These are phyloP conservation scores for Lactarius tabidus DNA, from an alignment of 768 basidiomycete species.

Conservation along the genomic window DNA sequence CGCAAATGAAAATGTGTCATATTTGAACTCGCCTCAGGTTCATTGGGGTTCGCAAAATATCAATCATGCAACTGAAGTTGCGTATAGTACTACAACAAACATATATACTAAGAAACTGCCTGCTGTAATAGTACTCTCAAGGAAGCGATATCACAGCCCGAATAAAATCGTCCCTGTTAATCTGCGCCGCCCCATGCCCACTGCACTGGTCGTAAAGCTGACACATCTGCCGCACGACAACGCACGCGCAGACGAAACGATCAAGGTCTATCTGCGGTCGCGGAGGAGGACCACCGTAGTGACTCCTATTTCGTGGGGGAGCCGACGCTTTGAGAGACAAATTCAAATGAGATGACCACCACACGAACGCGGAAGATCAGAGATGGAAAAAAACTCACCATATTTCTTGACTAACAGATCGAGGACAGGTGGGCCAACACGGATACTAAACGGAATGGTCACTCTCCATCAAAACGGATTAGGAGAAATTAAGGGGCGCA, in stretches of 20 bases:
- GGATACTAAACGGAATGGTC: background rate
- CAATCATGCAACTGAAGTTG: background rate
- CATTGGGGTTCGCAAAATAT: no score
- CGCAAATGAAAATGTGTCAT: no score
- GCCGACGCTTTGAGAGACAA: background rate
- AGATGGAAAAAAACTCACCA: background rate
- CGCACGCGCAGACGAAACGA: slow-evolving; percentile 11
- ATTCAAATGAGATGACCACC: background rate
- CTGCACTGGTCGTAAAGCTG: background rate
- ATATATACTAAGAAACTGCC: background rate
- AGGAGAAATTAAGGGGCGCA: background rate
- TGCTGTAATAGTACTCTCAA: background rate
- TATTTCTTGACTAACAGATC: slow-evolving; percentile 14
- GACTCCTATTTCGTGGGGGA: background rate
- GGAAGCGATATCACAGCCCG: slow-evolving; percentile 4
- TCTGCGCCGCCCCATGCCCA: background rate
- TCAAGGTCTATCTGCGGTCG: slow-evolving; percentile 4
- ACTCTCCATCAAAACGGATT: background rate
- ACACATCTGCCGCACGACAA: slow-evolving; percentile 8
- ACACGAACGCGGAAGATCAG: background rate
- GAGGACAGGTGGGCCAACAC: background rate
- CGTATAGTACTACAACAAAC: background rate
- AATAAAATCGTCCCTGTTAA: slow-evolving; percentile 15
- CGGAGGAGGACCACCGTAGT: background rate
- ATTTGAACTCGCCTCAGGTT: no score